Evolutionary conservation across 352 stramenopile species (phyloP).

Genomic region (Phytophthora ramorum): DNA sequence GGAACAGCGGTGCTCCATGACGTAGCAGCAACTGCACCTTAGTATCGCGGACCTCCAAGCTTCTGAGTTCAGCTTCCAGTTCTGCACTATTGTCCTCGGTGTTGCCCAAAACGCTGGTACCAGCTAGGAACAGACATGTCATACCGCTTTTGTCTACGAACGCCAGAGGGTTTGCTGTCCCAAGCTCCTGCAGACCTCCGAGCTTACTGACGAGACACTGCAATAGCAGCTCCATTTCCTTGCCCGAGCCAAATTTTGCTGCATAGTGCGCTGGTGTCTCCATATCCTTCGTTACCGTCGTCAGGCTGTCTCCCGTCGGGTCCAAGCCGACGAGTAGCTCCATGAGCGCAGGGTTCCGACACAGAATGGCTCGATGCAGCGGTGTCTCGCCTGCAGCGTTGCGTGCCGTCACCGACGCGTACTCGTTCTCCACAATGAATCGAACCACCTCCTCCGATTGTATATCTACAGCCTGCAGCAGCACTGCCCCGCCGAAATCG

Average conservation of each 20-base stretch:
- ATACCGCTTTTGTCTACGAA: too few species aligned
- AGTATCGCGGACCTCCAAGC: background rate
- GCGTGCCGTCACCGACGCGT: constrained; percentile 3
- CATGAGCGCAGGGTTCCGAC: constrained; percentile 12
- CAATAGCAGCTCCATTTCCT: constrained; percentile 14
- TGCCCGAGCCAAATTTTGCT: constrained; percentile 7
- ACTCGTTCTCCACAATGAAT: constrained; percentile 28
- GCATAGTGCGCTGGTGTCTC: constrained; percentile 23
- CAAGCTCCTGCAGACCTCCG: background rate
- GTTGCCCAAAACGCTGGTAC: too few species aligned
- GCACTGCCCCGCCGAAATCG: constrained; percentile 8
- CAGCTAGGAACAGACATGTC: too few species aligned
- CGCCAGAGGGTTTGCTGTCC: background rate
- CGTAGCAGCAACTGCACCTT: constrained; percentile 19
- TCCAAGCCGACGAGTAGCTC: constrained; percentile 18
- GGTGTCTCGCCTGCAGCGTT: constrained; percentile 18
- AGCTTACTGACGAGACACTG: constrained; percentile 5
- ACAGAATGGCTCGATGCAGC: constrained; percentile 22
- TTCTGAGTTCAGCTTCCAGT: background rate
- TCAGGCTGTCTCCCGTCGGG: background rate
- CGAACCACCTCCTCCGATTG: constrained; percentile 9
- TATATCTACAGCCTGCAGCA: constrained; percentile 10
- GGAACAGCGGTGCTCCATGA: constrained; percentile 16
- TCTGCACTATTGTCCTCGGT: too few species aligned
- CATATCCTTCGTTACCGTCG: background rate